Base-by-base conservation (phyloP, 352 stramenopile species). In the Aphanomyces cochlioides region DNA sequence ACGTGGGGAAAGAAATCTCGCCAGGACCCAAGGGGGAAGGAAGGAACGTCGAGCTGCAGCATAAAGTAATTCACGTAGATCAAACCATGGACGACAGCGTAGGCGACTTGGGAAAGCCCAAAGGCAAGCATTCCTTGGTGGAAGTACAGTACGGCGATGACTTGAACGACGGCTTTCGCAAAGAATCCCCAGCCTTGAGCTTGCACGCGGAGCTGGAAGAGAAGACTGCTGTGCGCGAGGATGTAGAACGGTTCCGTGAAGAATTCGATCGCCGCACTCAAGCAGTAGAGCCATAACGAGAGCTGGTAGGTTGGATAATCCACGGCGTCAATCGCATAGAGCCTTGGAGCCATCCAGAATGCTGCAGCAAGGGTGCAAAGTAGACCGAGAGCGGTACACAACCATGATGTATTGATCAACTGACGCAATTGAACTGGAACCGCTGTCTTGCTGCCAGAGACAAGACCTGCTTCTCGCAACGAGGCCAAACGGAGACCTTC, bases 401-500 rank as follows among this genome's bases (percentile, higher is more conserved):
- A 68, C 88, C 88, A 95, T 48, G 85, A 79, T 10, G 82, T 76
- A 69, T 94, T 93, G 34, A 95, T 79, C 21, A 93, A 67, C 37
- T 84, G 78, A 47, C 92, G 83, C 53, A 91, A 61, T n/a, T 79
- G 75, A 19, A 58, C 72, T 58, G 60, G 19, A 50, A 47, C 36
- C 48, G 54, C 21, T 6, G 36, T 12, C 19, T 45, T 10, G 48
- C 50, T 45, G 74, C 69, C 6, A 2, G 0, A 50, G 17, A 91
- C 84, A 34, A 94, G 74, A 57, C 83, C 84, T 28, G 83, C 79
- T 77, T 91, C 85, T 19, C 89, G 87, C 39, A 96, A 77, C 59
- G 93, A 93, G 13, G 88, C 88, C 19, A 97, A 72, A 2, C 90
- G 88, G 66, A 97, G 93, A 57, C 86, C 89, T 67, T 97, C 90